Base-by-base conservation (phyloP, 768 basidiomycete species). In the Cyathus striatus region DNA sequence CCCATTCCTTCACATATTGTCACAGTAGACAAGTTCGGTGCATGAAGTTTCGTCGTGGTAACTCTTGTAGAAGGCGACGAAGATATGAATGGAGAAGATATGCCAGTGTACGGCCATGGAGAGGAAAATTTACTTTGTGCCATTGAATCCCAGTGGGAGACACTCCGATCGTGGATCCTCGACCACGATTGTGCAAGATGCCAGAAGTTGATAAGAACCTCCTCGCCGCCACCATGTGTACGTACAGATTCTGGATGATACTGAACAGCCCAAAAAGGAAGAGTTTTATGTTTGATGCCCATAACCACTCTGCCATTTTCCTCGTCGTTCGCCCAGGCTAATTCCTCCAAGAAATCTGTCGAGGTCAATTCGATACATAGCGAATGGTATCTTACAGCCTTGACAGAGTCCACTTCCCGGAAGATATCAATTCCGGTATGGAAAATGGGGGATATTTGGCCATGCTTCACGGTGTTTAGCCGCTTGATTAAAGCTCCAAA, bases 161-260 rank as follows among this genome's bases (percentile, higher is more conserved):
- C 50, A 9, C 35, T 41, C 42, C 81, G 68, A 37, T 65, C 65
- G 16, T 49, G 57, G 9, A 58, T 51, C 25, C 50, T 54, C 3
- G 70, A 64, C 86, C 87, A 90, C 6, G 60, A 58, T 40, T 72
- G 67, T 16, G 86, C 81, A 16, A 88, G 66, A 18, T 61, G 59
- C 86, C 86, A 90, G 56, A 90, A 90, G 58, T 89, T 91, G 17
- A 59, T 60, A 43, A 90, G 49, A 13, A 89, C 77, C 43, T 81
- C 73, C n/a, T 73, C 53, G 1, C 88, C 88, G 5, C 83, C 85
- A 2, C 73, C 76, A 33, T 69, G 65, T 2, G 88, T 91, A 50
- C 84, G 73, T 3, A 86, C 77, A 3, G 89, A 91, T 56, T 91
- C 90, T 5, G 90, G 90, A 57, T 92, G 90, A 57, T 91, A 92